Conservation (phyloP, 345 rosid genomes). For the Eutrema yunnanense region DNA sequence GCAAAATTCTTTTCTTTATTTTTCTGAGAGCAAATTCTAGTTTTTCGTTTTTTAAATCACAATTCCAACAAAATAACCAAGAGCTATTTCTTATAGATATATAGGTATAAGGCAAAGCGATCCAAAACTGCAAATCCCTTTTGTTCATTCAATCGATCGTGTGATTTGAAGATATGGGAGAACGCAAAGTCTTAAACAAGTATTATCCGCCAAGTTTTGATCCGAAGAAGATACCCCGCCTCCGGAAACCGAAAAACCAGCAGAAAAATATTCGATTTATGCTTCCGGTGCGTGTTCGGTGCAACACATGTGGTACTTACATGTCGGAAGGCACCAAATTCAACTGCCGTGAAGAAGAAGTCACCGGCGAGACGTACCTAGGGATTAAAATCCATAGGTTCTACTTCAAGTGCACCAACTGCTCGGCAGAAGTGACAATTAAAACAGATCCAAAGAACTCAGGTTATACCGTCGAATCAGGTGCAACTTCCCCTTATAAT, state of each 20-base stretch:
- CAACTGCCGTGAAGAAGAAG: constrained; percentile 70
- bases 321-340: constrained; percentile 78
- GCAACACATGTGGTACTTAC: constrained; percentile 70
- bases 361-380: constrained; percentile 38
- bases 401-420: constrained; percentile 76
- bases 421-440: constrained; percentile 57
- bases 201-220: constrained; percentile 76
- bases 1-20: too few relatives aligned
- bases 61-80: too few relatives aligned
- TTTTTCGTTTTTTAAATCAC: too few relatives aligned
- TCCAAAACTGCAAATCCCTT: background rate
- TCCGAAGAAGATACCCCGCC: constrained; percentile 61
- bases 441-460: constrained; percentile 71
- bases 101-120: background rate
- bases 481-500: constrained; percentile 46
- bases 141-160: background rate
- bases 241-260: background rate
- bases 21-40: too few relatives aligned
- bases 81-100: too few relatives aligned
- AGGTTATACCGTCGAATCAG: constrained; percentile 63
- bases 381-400: constrained; percentile 50
- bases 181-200: constrained; percentile 68
- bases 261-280: constrained; percentile 82
- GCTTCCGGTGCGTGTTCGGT: constrained; percentile 74
- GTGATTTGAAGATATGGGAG: constrained; percentile 48